A percentile compares a stretch with the other conserved stretches of the same genome.
Evolutionary conservation across 768 basidiomycete species (phyloP).

Genomic region (Podaxis mareebaensis): DNA sequence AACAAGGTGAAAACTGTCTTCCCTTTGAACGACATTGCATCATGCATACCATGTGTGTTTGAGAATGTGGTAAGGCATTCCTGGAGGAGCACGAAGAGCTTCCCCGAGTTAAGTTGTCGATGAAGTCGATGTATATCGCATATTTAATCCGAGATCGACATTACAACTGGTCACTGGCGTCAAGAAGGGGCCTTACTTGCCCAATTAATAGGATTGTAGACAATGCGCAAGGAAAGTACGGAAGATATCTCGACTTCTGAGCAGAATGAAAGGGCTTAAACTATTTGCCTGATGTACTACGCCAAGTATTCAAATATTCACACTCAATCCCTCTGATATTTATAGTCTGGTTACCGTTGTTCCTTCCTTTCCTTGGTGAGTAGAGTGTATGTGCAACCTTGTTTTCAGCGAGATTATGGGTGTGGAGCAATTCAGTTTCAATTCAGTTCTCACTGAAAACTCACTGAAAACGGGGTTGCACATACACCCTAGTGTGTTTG

Average conservation of each 20-base stretch:
- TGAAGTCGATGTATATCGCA: not conserved
- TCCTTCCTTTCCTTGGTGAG: too few species aligned
- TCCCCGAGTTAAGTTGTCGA: not conserved
- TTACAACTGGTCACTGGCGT: not conserved
- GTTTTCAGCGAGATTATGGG: too few species aligned
- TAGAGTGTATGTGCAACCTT: too few species aligned
- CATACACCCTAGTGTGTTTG: too few species aligned
- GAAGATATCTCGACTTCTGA: not conserved
- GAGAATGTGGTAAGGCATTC: not conserved
- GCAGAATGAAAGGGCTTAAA: too few species aligned
- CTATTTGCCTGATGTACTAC: too few species aligned
- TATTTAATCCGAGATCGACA: not conserved
- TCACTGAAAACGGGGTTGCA: too few species aligned
- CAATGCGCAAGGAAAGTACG: not conserved
- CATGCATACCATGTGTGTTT: not conserved
- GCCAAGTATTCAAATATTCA: too few species aligned
- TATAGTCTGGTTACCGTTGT: too few species aligned
- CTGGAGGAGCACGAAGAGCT: not conserved
- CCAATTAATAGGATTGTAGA: not conserved
- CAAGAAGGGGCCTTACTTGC: not conserved
- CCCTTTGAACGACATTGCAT: not conserved
- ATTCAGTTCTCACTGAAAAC: too few species aligned
- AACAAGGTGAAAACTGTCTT: not conserved
- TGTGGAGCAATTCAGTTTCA: too few species aligned
- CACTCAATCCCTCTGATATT: too few species aligned